Evolutionary conservation across 1,139 yeast genomes (phyloP).

Genomic region (Zygotorulaspora mrakii): DNA sequence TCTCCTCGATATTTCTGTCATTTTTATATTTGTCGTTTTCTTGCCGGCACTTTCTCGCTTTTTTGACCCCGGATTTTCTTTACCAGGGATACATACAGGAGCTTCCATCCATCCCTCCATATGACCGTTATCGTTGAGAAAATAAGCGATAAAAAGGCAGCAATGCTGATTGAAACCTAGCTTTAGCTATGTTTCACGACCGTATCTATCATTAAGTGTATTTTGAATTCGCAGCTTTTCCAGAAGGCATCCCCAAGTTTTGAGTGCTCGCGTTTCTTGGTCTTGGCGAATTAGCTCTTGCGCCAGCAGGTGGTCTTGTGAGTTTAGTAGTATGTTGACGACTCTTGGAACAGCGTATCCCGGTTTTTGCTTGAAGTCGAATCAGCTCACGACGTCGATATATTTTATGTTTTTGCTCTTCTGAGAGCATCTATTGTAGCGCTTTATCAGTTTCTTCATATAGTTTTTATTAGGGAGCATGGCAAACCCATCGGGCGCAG

Average conservation of each 20-base stretch:
- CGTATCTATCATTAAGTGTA: slow-evolving; percentile 17
- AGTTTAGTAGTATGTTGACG: slow-evolving; percentile 19
- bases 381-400: slow-evolving; percentile 30
- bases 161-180: too few species aligned
- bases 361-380: slow-evolving; percentile 27
- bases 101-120: slow-evolving; percentile 1
- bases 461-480: slow-evolving; percentile 10
- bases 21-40: too few species aligned
- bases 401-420: slow-evolving; percentile 13
- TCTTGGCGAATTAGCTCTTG: slow-evolving; percentile 9
- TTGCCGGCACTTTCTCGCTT: too few species aligned
- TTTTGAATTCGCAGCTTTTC: slow-evolving; percentile 15
- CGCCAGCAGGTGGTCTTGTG: slow-evolving; percentile 14
- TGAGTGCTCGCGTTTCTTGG: slow-evolving; percentile 11
- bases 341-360: slow-evolving; percentile 29
- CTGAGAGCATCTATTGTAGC: slow-evolving; percentile 13
- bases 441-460: slow-evolving; percentile 12
- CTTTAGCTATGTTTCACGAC: too few species aligned
- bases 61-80: background rate
- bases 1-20: too few species aligned
- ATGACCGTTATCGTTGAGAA: too few species aligned
- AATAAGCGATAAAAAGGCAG: too few species aligned
- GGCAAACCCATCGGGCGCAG: slow-evolving; percentile 25
- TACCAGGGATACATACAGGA: background rate
- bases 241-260: slow-evolving; percentile 19